Evolutionary conservation across 805 yeast species (phyloP).

Genomic region (Metschnikowia gelsemii): DNA sequence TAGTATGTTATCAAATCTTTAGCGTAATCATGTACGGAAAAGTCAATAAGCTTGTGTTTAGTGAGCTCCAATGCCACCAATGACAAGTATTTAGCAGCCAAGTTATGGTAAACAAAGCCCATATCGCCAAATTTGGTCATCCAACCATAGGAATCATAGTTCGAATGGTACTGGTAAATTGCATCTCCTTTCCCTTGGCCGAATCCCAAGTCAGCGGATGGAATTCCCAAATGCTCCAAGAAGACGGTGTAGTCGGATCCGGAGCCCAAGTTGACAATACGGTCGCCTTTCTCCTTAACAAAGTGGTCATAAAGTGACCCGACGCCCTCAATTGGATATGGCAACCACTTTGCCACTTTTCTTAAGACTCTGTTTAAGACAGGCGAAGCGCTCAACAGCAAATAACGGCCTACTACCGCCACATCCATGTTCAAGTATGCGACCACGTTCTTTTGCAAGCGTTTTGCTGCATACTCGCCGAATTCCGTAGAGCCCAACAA

Average conservation of each 20-base stretch:
- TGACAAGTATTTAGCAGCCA: conserved; percentile 60
- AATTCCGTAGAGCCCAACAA: conserved; percentile 75
- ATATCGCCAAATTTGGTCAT: conserved; percentile 52
- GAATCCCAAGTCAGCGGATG: conserved; percentile 47
- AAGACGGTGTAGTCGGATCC: conserved; percentile 55
- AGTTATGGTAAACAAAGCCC: conserved; percentile 51
- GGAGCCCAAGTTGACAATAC: conserved; percentile 29
- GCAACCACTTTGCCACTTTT: conserved; percentile 32
- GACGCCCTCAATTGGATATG: conserved; percentile 17
- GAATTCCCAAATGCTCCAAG: conserved; percentile 66
- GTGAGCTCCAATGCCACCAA: conserved; percentile 51
- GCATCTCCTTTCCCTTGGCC: conserved; percentile 42
- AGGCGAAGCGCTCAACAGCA: conserved; percentile 56
- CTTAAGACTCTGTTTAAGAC: conserved; percentile 46
- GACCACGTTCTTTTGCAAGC: conserved; percentile 49
- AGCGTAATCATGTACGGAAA: conserved; percentile 50
- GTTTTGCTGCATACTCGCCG: conserved; percentile 57
- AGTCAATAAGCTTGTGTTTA: conserved; percentile 56
- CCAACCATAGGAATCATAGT: conserved; percentile 59
- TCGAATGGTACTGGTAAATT: conserved; percentile 57
- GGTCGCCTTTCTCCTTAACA: conserved; percentile 29
- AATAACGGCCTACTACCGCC: conserved; percentile 51
- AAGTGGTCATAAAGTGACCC: conserved; percentile 49
- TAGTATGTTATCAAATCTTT: conserved; percentile 39
- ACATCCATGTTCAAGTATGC: conserved; percentile 73